phyloP scores from a whole-genome alignment of 2,329 filamentous ascomycete genomes.

The Ceratocystis destructans region DNA sequence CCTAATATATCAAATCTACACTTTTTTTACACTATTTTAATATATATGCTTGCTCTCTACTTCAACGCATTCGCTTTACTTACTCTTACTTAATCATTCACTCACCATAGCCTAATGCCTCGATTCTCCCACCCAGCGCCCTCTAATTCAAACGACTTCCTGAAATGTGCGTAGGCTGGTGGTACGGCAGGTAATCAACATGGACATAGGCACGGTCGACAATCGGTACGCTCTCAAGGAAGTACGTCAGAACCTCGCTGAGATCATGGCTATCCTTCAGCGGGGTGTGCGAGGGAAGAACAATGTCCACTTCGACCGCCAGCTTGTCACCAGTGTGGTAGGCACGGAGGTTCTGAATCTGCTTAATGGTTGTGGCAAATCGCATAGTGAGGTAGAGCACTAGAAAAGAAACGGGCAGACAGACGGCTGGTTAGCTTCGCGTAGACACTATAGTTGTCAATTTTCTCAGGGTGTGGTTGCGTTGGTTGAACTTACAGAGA shows the following conservation, averaged over 20 bases:
- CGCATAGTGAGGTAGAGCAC: slow-evolving; percentile 86
- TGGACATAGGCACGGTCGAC: slow-evolving; percentile 62
- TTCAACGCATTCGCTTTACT: no score
- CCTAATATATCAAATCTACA: background rate
- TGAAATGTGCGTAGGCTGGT: slow-evolving; percentile 45
- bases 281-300: slow-evolving; percentile 61
- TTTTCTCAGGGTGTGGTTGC: background rate
- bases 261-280: slow-evolving; percentile 72
- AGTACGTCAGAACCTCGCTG: slow-evolving; percentile 64
- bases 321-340: slow-evolving; percentile 79
- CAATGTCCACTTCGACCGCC: slow-evolving; percentile 69
- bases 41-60: background rate
- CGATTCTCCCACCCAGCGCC: background rate
- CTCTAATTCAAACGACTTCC: slow-evolving; percentile 16
- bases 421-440: background rate
- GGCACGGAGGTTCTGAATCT: slow-evolving; percentile 72
- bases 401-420: background rate
- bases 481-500: slow-evolving; percentile 33
- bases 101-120: background rate
- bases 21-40: background rate
- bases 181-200: slow-evolving; percentile 49
- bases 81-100: background rate
- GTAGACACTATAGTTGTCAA: background rate
- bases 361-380: slow-evolving; percentile 74
- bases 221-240: slow-evolving; percentile 68